Conservation (phyloP, 139 green algal genomes). For the Ettlia oleoabundans region DNA sequence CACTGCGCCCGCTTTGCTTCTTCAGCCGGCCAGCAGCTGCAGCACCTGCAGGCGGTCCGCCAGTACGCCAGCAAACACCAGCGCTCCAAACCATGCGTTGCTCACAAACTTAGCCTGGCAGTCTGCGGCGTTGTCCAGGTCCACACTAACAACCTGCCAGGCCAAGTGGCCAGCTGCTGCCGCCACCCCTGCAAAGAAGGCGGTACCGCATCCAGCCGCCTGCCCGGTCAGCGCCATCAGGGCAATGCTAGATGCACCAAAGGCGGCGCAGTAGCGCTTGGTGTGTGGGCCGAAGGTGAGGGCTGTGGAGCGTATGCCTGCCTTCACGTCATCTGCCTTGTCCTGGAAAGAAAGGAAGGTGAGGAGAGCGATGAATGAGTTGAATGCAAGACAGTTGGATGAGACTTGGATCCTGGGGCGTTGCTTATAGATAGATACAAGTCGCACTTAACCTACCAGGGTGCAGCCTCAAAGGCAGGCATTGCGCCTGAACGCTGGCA, state of each 20-base stretch:
- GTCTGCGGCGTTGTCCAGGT: conserved; percentile 76
- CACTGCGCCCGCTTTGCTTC: too few species aligned
- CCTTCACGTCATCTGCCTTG: conserved; percentile 85
- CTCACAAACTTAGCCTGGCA: conserved; percentile 92
- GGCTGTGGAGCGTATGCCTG: conserved; percentile 94
- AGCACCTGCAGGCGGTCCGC: conserved; percentile 63
- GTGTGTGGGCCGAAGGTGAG: conserved; percentile 77
- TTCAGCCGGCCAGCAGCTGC: neutral
- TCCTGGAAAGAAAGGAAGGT: conserved; percentile 66
- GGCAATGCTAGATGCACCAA: conserved; percentile 51
- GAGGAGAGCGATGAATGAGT: neutral
- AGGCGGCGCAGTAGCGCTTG: conserved; percentile 63
- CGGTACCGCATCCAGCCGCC: conserved; percentile 34
- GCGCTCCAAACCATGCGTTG: conserved; percentile 84
- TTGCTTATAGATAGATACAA: too few species aligned
- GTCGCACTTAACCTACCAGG: too few species aligned
- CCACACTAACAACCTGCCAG: conserved; percentile 78
- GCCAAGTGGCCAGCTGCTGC: conserved; percentile 66
- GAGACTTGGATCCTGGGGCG: too few species aligned
- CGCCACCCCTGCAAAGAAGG: conserved; percentile 60
- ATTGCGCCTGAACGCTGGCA: too few species aligned
- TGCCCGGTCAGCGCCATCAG: conserved; percentile 49
- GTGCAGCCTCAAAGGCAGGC: too few species aligned
- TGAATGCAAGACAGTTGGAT: too few species aligned
- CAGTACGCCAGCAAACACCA: conserved; percentile 85